These are phyloP conservation scores for Maudiozyma humilis DNA, from an alignment of 1,139 yeast genomes.

Conservation along the genomic window DNA sequence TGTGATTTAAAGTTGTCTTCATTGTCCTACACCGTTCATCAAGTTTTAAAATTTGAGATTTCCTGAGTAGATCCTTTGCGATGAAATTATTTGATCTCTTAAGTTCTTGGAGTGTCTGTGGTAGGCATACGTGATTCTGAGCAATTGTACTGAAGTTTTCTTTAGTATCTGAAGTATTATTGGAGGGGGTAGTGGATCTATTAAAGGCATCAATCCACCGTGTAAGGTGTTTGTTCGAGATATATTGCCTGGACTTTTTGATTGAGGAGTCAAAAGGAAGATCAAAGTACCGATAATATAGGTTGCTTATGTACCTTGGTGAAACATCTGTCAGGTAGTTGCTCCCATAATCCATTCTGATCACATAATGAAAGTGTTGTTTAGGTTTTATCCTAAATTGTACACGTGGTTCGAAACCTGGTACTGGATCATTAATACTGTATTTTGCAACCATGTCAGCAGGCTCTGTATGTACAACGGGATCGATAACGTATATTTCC, in stretches of 20 bases:
- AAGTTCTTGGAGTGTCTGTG: constrained; percentile 13
- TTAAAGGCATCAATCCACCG: constrained; percentile 8
- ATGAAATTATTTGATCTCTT: constrained; percentile 16
- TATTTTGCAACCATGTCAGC: constrained; percentile 14
- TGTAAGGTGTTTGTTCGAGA: constrained; percentile 9
- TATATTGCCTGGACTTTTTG: constrained; percentile 10
- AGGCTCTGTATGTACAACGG: constrained; percentile 18
- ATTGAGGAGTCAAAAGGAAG: constrained; percentile 6
- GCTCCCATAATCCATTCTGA: constrained; percentile 11
- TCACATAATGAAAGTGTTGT: constrained; percentile 18
- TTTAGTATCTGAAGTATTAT: too few relatives aligned
- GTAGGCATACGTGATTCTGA: constrained; percentile 11
- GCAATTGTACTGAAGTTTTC: constrained; percentile 8
- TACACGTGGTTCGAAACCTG: constrained; percentile 10
- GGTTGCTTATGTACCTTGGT: constrained; percentile 19
- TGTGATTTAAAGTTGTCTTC: neutral
- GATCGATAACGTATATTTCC: constrained; percentile 20
- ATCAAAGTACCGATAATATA: constrained; percentile 17
- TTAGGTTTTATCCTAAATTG: constrained; percentile 8
- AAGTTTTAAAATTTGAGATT: constrained; percentile 10
- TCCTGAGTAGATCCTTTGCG: constrained; percentile 11
- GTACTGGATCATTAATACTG: constrained; percentile 10
- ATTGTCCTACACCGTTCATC: neutral
- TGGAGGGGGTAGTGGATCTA: too few relatives aligned
- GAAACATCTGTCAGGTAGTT: constrained; percentile 16